Evolutionary conservation across 805 yeast species (phyloP).

Genomic region (Pichia insulana): DNA sequence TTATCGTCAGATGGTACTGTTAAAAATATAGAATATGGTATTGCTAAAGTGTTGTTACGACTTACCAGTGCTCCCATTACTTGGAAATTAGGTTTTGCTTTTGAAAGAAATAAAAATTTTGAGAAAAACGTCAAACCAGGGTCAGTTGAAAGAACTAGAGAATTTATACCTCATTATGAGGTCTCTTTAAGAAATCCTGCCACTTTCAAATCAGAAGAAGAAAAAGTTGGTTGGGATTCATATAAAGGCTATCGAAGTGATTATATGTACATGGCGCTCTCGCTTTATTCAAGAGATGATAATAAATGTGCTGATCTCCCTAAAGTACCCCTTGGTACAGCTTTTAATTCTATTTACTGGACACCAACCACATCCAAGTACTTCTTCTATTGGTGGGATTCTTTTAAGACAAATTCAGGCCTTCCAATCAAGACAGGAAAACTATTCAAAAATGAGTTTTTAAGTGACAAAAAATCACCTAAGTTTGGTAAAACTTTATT

Average conservation of each 20-base stretch:
- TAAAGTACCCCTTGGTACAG: constrained; percentile 13
- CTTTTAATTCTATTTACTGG: constrained; percentile 68
- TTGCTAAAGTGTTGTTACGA: constrained; percentile 46
- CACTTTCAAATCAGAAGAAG: constrained; percentile 29
- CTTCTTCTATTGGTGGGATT: constrained; percentile 79
- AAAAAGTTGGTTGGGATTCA: constrained; percentile 58
- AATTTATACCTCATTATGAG: constrained; percentile 53
- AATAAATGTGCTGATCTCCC: constrained; percentile 9
- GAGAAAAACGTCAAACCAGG: constrained; percentile 29
- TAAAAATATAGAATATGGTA: constrained; percentile 31
- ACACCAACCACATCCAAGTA: constrained; percentile 60
- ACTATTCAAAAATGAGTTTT: constrained; percentile 47
- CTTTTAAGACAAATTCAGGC: constrained; percentile 71
- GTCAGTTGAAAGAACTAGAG: constrained; percentile 31
- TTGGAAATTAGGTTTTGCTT: constrained; percentile 72
- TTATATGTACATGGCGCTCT: constrained; percentile 64
- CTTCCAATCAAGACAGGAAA: constrained; percentile 72
- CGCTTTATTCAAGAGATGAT: constrained; percentile 35
- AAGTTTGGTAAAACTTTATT: constrained; percentile 34
- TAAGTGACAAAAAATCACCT: constrained; percentile 18
- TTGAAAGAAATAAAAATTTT: constrained; percentile 50
- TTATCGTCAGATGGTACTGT: constrained; percentile 10
- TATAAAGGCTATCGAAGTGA: constrained; percentile 74
- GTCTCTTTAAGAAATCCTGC: constrained; percentile 50
- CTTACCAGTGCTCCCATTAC: constrained; percentile 52